Evolutionary conservation across 2,329 filamentous ascomycete genomes (phyloP).

Genomic region (Aspergillus persii): DNA sequence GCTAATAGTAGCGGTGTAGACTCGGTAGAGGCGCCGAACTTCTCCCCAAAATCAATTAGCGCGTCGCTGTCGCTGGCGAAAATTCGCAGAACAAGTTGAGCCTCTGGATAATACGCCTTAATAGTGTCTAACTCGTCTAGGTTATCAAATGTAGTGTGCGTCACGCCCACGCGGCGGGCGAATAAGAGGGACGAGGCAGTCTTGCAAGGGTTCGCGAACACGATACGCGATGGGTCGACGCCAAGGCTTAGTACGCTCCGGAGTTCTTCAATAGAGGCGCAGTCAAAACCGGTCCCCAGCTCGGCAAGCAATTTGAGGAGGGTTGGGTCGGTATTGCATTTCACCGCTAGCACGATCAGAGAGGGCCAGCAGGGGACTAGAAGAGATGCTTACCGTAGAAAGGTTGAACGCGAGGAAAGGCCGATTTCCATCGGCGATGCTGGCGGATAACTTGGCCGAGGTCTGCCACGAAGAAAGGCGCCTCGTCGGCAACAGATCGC

Average conservation of each 20-base stretch:
- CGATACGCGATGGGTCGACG: conserved; percentile 24
- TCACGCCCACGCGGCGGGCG: conserved; percentile 18
- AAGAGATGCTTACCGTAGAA: conserved; percentile 19
- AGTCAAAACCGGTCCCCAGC: conserved; percentile 27
- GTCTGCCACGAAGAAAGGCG: conserved; percentile 24
- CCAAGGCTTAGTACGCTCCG: conserved; percentile 21
- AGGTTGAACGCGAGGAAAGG: conserved; percentile 17
- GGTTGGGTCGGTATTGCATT: conserved; percentile 29
- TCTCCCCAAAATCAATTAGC: conserved; percentile 6
- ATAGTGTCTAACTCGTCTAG: conserved; percentile 27
- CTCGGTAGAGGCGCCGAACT: not conserved
- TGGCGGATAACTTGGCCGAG: conserved; percentile 12
- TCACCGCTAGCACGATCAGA: conserved; percentile 20
- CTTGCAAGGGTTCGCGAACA: conserved; percentile 31
- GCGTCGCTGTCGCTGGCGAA: conserved; percentile 5
- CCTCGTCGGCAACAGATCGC: not conserved
- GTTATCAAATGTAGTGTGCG: conserved; percentile 27
- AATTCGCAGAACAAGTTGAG: conserved; percentile 22
- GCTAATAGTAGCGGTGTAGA: conserved; percentile 9
- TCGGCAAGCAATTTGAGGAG: conserved; percentile 24
- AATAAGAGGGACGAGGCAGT: conserved; percentile 17
- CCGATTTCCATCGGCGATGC: conserved; percentile 17
- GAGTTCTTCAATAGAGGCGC: conserved; percentile 28
- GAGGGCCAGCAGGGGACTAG: not conserved
- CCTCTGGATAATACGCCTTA: conserved; percentile 18